Evolutionary conservation across 2,329 filamentous ascomycete genomes (phyloP), one percentile per base, ranked within the genome.

Genomic region (Alternaria arborescens): DNA sequence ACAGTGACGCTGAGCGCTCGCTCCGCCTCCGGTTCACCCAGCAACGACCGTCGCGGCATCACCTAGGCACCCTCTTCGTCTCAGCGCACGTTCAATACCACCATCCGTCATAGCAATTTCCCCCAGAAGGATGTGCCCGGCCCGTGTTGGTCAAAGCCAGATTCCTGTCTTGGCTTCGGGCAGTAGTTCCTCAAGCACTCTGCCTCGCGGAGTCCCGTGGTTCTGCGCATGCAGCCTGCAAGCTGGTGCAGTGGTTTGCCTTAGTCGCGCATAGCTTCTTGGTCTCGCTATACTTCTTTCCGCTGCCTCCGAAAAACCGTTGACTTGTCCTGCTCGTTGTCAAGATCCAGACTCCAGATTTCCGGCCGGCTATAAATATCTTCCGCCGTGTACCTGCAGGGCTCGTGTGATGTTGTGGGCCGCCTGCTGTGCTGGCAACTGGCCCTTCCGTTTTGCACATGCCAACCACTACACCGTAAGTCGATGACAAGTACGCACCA

Each of bases 1-100:
- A 24, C 40, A 14, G 14, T 53, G 14, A 43, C 52, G 32, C 30
- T 30, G 44, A 24, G 44, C 54, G 40, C 47, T n/a, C 48, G 47
- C 55, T 58, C 47, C 26, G 47, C 55, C 50, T n/a, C 5, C 55
- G 24, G 64, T 66, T 67, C 62, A 67, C 65, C 65, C 55, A 68
- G 65, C 65, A 60, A 60, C 58, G 26, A 41, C 38, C 18, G 36
- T 14, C 43, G 28, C 52, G 46, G 22, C 38, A 50, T 40, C 58
- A 41, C n/a, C 46, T 50, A 30, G 46, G 11, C 52, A 28, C 36
- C 32, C 43, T 58, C 42, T 12, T 54, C 32, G 47, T 38, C 40
- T 55, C 46, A 26, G 50, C 38, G 51, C 59, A 62, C 62, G 38
- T 58, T 52, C 61, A 38, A 46, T 58, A 52, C 26, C 61, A 36